A percentile compares a stretch with the other conserved stretches of the same genome.
phyloP scores from a whole-genome alignment of 257 asterid genomes.

The Nicotiana noctiflora region DNA sequence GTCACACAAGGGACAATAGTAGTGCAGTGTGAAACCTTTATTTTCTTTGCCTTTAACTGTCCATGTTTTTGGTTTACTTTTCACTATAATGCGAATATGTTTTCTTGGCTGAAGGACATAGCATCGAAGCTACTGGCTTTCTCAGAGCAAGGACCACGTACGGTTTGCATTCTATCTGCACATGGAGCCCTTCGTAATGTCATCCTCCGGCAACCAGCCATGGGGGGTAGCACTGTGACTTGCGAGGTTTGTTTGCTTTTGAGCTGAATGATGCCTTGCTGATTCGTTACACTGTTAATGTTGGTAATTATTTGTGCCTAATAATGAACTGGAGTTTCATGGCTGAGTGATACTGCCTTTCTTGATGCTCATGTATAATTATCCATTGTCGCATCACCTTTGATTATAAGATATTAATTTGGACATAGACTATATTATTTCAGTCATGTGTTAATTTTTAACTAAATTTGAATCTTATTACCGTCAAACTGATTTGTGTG shows the following conservation, averaged over 20 bases:
- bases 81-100: background rate
- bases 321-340: background rate
- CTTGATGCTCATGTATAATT: background rate
- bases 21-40: background rate
- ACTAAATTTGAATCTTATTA: background rate
- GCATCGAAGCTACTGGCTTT: constrained; percentile 68
- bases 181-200: constrained; percentile 79
- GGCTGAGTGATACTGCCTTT: background rate
- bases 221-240: constrained; percentile 64
- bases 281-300: background rate
- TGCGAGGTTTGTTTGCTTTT: constrained; percentile 57
- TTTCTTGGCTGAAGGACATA: constrained; percentile 52
- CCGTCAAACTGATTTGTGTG: background rate
- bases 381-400: background rate
- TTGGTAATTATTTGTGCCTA: background rate
- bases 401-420: background rate
- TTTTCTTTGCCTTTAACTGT: background rate
- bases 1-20: background rate
- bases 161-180: constrained; percentile 78
- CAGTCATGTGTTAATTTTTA: background rate
- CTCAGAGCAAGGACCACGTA: constrained; percentile 89
- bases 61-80: background rate
- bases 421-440: background rate
- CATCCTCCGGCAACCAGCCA: constrained; percentile 73
- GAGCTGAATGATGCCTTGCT: background rate